phyloP scores from a whole-genome alignment of 2,329 filamentous ascomycete genomes.

The Arthroderma uncinatum region DNA sequence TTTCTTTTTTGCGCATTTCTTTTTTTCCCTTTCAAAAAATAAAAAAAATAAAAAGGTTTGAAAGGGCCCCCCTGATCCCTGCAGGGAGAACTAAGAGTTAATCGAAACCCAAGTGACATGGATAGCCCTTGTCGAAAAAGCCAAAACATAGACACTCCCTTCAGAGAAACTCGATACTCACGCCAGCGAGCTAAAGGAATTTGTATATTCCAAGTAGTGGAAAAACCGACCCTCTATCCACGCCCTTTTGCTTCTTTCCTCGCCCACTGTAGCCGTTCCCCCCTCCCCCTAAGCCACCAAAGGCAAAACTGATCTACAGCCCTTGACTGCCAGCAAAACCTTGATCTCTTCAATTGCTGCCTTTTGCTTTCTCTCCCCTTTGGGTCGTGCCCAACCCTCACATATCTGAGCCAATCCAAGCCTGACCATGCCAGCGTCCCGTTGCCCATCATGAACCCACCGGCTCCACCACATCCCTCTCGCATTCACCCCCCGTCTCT shows the following conservation, averaged over 20 bases:
- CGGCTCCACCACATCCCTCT: not conserved
- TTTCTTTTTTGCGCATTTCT: conserved; percentile 1
- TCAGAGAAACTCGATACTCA: not conserved
- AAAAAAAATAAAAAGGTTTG: not conserved
- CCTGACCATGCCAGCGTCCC: conserved; percentile 3
- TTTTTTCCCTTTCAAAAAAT: not conserved
- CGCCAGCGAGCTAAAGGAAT: not conserved
- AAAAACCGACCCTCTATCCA: not conserved
- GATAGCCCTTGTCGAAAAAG: not conserved
- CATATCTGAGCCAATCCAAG: not conserved
- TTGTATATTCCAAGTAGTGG: not conserved
- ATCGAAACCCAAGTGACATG: conserved; percentile 5
- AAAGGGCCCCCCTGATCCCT: not conserved
- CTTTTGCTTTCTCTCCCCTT: not conserved
- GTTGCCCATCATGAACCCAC: conserved; percentile 3
- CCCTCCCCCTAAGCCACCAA: not conserved
- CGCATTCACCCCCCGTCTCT: conserved; percentile 4
- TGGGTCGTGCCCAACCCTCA: conserved; percentile 4
- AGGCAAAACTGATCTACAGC: conserved; percentile 1
- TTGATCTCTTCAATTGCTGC: not conserved
- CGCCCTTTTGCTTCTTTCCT: not conserved
- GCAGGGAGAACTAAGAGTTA: conserved; percentile 1
- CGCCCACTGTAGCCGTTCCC: not conserved
- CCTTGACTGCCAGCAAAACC: not conserved
- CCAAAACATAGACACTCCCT: not conserved